phyloP scores from a whole-genome alignment of 2,329 filamentous ascomycete species.

The Cladosporium sp. region DNA sequence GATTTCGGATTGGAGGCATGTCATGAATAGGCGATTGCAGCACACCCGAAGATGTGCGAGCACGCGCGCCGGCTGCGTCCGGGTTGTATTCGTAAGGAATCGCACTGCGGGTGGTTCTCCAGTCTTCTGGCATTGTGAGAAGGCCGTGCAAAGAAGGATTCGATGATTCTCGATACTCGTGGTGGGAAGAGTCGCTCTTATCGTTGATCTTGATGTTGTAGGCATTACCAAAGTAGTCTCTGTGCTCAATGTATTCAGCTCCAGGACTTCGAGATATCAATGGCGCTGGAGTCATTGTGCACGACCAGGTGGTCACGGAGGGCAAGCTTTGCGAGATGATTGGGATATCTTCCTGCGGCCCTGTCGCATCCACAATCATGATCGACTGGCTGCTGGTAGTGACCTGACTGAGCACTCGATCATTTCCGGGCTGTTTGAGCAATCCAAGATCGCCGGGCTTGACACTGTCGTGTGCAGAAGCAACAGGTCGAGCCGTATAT shows the following conservation, averaged over 20 bases:
- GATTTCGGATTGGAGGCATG: slow-evolving; percentile 24
- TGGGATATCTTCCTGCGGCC: slow-evolving; percentile 41
- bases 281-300: slow-evolving; percentile 23
- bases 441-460: slow-evolving; percentile 1
- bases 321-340: slow-evolving; percentile 22
- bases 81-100: slow-evolving; percentile 3
- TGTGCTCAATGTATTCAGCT: slow-evolving; percentile 8
- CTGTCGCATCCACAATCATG: slow-evolving; percentile 73
- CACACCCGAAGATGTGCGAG: slow-evolving; percentile 37
- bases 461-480: slow-evolving; percentile 8
- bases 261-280: slow-evolving; percentile 20
- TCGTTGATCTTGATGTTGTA: neutral
- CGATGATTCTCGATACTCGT: slow-evolving; percentile 7
- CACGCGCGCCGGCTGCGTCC: neutral
- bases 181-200: neutral
- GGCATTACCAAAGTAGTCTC: slow-evolving; percentile 9
- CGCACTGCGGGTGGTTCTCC: slow-evolving; percentile 12
- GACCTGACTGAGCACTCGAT: slow-evolving; percentile 49
- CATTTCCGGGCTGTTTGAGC: slow-evolving; percentile 32
- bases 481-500: neutral
- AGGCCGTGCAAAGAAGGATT: slow-evolving; percentile 23
- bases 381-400: slow-evolving; percentile 86
- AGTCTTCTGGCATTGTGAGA: slow-evolving; percentile 20
- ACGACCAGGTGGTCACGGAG: slow-evolving; percentile 24
- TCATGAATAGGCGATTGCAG: slow-evolving; percentile 38